Evolutionary conservation across 1,284 basidiomycete species (phyloP).

Genomic region (Tremellales sp.): DNA sequence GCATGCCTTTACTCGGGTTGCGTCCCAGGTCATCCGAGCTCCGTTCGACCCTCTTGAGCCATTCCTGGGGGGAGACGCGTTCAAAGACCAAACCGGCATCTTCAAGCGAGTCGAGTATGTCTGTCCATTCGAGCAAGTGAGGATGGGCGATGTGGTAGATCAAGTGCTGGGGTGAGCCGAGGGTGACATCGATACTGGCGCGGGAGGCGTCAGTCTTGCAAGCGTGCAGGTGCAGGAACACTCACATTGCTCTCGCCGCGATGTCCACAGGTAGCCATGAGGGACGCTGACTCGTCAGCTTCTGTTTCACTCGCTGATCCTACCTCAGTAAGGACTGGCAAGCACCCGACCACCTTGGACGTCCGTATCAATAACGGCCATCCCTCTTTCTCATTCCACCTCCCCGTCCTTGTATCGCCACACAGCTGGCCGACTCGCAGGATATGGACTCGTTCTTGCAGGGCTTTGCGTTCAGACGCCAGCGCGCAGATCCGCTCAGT

Average conservation of each 20-base stretch:
- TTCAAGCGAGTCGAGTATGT: slow-evolving; percentile 31
- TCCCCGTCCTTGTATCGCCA: slow-evolving; percentile 40
- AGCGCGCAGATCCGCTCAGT: slow-evolving; percentile 45
- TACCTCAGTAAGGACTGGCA: slow-evolving; percentile 43
- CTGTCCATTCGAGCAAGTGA: slow-evolving; percentile 17
- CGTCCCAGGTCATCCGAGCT: slow-evolving; percentile 13
- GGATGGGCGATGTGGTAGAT: slow-evolving; percentile 35
- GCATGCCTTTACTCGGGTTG: slow-evolving; percentile 30
- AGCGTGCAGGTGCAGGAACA: not conserved
- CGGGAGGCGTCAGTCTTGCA: no score
- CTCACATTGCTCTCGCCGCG: slow-evolving; percentile 41
- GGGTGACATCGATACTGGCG: slow-evolving; percentile 35
- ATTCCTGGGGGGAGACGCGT: slow-evolving; percentile 23
- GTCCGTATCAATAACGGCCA: slow-evolving; percentile 45
- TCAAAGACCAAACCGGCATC: slow-evolving; percentile 28
- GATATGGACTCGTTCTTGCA: slow-evolving; percentile 20
- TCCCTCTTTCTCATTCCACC: slow-evolving; percentile 52
- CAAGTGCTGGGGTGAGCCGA: not conserved
- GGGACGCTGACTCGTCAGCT: slow-evolving; percentile 23
- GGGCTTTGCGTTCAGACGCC: slow-evolving; percentile 13
- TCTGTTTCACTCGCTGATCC: not conserved
- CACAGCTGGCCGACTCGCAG: slow-evolving; percentile 46
- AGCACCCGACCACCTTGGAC: slow-evolving; percentile 30
- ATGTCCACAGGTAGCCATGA: slow-evolving; percentile 49
- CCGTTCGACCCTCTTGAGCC: slow-evolving; percentile 35